Evolutionary conservation across 1,284 basidiomycete species (phyloP).

Genomic region (Leccinum solheimii): DNA sequence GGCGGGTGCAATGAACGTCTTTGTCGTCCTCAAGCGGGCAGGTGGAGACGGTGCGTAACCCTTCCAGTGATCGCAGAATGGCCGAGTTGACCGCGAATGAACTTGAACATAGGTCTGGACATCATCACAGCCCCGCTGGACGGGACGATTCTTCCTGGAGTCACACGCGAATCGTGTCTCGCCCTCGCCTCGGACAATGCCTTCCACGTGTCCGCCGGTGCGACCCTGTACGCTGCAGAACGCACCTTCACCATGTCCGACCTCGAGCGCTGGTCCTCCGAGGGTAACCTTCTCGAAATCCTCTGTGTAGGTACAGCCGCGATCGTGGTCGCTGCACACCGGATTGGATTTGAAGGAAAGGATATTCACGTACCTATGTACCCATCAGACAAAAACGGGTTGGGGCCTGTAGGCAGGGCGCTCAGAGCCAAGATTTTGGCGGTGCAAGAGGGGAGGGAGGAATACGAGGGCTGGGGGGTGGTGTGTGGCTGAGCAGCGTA

Average conservation of each 20-base stretch:
- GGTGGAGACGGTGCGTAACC: constrained; percentile 39
- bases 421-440: no score
- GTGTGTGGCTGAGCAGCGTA: no score
- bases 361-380: constrained; percentile 28
- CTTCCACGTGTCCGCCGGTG: constrained; percentile 10
- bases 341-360: constrained; percentile 36
- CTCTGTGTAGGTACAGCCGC: constrained; percentile 68
- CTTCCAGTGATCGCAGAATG: not conserved
- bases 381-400: no score
- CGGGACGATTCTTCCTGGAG: constrained; percentile 71
- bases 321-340: constrained; percentile 42
- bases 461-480: no score
- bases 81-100: not conserved
- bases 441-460: no score
- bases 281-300: constrained; percentile 62
- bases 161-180: constrained; percentile 76
- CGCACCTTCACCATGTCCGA: constrained; percentile 63
- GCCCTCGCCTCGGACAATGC: constrained; percentile 47
- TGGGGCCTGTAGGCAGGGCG: no score
- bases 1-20: constrained; percentile 66
- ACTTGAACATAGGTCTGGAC: constrained; percentile 45
- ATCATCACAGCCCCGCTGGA: constrained; percentile 75
- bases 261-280: constrained; percentile 46
- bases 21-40: constrained; percentile 50
- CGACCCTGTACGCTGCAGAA: constrained; percentile 57